A percentile compares a stretch with the other conserved stretches of the same genome.
phyloP scores from a whole-genome alignment of 345 rosid species.

The Salix udensis region DNA sequence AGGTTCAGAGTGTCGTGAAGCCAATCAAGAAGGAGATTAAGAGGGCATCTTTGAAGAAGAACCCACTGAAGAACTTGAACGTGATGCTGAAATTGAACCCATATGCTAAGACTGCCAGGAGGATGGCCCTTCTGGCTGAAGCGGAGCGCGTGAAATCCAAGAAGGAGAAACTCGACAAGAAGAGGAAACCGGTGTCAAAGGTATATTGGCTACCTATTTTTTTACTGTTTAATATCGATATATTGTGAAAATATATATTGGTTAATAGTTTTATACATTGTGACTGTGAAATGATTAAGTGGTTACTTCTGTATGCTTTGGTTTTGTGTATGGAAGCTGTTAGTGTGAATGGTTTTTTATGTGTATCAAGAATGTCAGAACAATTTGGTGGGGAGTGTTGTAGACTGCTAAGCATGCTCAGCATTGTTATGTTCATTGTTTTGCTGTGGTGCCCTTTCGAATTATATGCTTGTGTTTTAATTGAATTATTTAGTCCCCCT shows the following conservation, averaged over 20 bases:
- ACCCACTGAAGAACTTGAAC: slow-evolving; percentile 83
- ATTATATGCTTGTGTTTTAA: too few relatives aligned
- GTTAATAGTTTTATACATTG: too few relatives aligned
- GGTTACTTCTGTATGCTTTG: not conserved
- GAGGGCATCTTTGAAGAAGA: slow-evolving; percentile 91
- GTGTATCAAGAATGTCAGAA: not conserved
- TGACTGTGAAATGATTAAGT: not conserved
- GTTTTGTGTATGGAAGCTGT: not conserved
- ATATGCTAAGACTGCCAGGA: slow-evolving; percentile 90
- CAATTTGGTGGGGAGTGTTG: too few relatives aligned
- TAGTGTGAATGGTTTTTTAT: not conserved
- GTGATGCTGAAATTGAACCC: slow-evolving; percentile 84
- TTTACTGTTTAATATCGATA: too few relatives aligned
- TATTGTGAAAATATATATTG: too few relatives aligned
- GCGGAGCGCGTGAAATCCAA: slow-evolving; percentile 83
- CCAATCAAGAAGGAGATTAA: slow-evolving; percentile 66
- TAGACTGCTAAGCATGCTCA: too few relatives aligned
- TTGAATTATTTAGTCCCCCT: too few relatives aligned
- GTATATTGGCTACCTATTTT: slow-evolving; percentile 25
- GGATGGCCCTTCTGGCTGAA: slow-evolving; percentile 93
- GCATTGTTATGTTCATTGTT: too few relatives aligned
- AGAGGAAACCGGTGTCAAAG: slow-evolving; percentile 69
- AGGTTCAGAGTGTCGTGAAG: slow-evolving; percentile 86
- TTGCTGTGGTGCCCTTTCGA: too few relatives aligned
- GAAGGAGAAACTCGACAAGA: slow-evolving; percentile 96